These are phyloP conservation scores for Daldinia caldariorum DNA, from an alignment of 495 filamentous ascomycete genomes.

Conservation along the genomic window DNA sequence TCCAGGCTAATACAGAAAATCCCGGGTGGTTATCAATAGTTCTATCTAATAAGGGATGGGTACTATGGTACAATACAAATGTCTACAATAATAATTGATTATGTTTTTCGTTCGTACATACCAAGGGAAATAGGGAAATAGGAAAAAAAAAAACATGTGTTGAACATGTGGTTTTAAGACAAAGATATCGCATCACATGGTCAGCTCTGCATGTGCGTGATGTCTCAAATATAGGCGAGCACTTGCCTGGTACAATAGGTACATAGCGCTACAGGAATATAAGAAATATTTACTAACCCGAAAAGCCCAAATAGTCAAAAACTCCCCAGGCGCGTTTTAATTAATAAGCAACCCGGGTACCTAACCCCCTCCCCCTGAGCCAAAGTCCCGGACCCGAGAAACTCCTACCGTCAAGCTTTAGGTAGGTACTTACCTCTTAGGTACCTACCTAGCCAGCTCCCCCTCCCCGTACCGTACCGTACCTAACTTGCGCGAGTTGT, in stretches of 20 bases:
- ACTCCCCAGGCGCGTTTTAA: no score
- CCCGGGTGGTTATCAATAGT: not conserved
- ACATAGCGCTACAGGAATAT: no score
- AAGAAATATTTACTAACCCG: no score
- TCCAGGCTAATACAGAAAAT: not conserved
- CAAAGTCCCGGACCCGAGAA: not conserved
- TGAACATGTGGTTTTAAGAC: conserved; percentile 1
- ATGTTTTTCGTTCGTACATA: no score
- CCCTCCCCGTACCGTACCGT: not conserved
- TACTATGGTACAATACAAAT: no score
- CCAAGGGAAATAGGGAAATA: not conserved
- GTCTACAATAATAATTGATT: no score
- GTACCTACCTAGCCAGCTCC: no score
- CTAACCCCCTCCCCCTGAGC: no score
- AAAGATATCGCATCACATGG: not conserved
- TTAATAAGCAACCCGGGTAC: no score
- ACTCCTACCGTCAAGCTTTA: not conserved
- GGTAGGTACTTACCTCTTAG: no score
- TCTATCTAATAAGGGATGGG: not conserved
- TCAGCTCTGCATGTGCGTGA: not conserved
- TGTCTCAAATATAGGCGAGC: not conserved
- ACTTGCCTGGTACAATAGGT: no score
- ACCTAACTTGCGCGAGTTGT: not conserved
- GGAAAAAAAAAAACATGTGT: not conserved
- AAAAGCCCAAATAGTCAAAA: no score